phyloP scores from a whole-genome alignment of 306 rosid species.

The Fragaria ananassa region DNA sequence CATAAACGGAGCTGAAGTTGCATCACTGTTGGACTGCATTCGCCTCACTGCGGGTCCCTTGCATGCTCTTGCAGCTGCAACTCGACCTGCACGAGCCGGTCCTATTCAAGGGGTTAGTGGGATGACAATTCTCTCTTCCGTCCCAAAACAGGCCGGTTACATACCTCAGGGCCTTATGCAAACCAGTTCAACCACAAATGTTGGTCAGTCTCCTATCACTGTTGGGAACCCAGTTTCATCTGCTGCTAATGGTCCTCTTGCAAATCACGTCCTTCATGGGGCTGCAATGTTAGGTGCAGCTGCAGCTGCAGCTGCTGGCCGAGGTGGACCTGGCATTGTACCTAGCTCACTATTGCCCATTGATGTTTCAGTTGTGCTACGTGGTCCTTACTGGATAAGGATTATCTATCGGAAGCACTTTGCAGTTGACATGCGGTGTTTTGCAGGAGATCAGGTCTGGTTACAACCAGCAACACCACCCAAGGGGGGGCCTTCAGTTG shows the following conservation, averaged over 20 bases:
- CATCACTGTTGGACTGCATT: slow-evolving; percentile 94
- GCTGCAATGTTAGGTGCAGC: slow-evolving; percentile 79
- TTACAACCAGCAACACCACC: slow-evolving; percentile 99
- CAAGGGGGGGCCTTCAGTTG: slow-evolving; percentile 74
- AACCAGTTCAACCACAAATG: slow-evolving; percentile 47
- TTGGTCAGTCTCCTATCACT: slow-evolving; percentile 49
- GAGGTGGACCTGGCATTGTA: slow-evolving; percentile 97
- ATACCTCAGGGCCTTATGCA: slow-evolving; percentile 64
- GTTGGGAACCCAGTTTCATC: slow-evolving; percentile 51
- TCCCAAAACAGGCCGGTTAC: slow-evolving; percentile 74
- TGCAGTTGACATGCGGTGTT: slow-evolving; percentile 99
- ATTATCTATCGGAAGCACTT: slow-evolving; percentile 90
- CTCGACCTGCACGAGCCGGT: slow-evolving; percentile 97
- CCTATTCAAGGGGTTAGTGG: slow-evolving; percentile 80
- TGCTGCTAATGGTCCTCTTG: slow-evolving; percentile 43
- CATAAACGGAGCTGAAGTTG: slow-evolving; percentile 97
- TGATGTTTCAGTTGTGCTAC: slow-evolving; percentile 97
- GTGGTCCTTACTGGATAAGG: slow-evolving; percentile 97
- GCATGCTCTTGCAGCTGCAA: slow-evolving; percentile 96
- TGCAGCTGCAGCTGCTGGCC: slow-evolving; percentile 85
- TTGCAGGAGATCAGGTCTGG: slow-evolving; percentile 99
- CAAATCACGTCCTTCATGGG: slow-evolving; percentile 66
- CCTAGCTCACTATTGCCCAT: slow-evolving; percentile 97
- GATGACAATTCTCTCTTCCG: slow-evolving; percentile 57
- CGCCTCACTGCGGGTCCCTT: slow-evolving; percentile 98